Percentiles rank a stretch among this genome's conserved stretches.
phyloP scores from a whole-genome alignment of 2,329 filamentous ascomycete genomes.

The Dactylellina parvicollis region DNA sequence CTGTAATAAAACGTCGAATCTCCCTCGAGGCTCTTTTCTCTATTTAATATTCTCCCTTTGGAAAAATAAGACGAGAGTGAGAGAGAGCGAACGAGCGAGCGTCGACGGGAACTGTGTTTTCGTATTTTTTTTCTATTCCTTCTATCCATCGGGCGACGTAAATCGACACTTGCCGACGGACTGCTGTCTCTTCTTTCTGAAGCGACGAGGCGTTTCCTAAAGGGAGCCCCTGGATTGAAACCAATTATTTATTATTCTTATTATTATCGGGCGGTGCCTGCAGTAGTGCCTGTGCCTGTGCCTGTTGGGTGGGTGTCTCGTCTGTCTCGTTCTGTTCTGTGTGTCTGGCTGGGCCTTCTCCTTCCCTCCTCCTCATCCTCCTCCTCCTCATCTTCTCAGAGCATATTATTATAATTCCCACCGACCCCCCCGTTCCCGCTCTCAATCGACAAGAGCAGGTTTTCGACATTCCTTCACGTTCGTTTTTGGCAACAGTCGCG shows the following conservation, averaged over 20 bases:
- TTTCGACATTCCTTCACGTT: slow-evolving; percentile 32
- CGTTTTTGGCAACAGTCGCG: slow-evolving; percentile 19
- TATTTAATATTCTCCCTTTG: no score
- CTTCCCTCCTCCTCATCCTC: neutral
- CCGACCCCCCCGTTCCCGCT: neutral
- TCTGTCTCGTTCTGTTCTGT: no score
- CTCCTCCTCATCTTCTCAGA: neutral
- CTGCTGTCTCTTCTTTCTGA: no score
- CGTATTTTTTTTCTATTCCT: slow-evolving; percentile 3
- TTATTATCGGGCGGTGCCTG: neutral
- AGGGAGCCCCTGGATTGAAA: slow-evolving; percentile 25
- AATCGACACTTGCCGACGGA: no score
- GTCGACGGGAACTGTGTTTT: no score
- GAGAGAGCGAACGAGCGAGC: neutral
- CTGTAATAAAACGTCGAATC: neutral
- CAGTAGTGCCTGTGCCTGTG: neutral
- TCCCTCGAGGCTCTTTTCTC: neutral
- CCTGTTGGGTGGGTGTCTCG: neutral
- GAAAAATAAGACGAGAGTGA: no score
- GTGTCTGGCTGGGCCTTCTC: neutral
- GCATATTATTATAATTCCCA: neutral
- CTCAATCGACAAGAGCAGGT: slow-evolving; percentile 27
- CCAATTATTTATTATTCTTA: neutral
- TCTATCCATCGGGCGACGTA: no score
- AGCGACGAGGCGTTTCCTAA: slow-evolving; percentile 13